phyloP scores from a whole-genome alignment of 768 basidiomycete species.

The Auricularia sp. region DNA sequence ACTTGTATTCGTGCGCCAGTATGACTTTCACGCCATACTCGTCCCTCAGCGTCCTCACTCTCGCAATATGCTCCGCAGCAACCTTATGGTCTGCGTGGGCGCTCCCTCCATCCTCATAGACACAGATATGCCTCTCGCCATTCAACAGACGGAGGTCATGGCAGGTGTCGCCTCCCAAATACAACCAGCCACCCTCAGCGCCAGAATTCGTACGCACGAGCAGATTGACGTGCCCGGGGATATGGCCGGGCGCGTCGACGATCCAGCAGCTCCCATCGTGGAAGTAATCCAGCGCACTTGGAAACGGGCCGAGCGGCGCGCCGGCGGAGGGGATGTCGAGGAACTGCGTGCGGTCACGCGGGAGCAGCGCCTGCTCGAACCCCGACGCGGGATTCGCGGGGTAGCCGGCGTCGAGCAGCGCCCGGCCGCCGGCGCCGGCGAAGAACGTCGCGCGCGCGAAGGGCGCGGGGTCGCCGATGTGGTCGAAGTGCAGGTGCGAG shows the following conservation, averaged over 20 bases:
- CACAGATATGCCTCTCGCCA: conserved; percentile 21
- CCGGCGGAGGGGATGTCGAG: conserved; percentile 22
- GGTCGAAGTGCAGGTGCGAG: conserved; percentile 12
- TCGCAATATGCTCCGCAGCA: not conserved
- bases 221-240: conserved; percentile 43
- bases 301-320: conserved; percentile 40
- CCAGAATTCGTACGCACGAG: conserved; percentile 34
- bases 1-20: not conserved
- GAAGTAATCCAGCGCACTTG: conserved; percentile 40
- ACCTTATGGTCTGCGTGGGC: not conserved
- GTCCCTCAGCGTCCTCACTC: not conserved
- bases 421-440: conserved; percentile 3
- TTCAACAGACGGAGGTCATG: conserved; percentile 45
- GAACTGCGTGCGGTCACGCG: conserved; percentile 29
- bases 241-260: conserved; percentile 47
- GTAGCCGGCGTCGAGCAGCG: conserved; percentile 3
- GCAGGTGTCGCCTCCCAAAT: conserved; percentile 44
- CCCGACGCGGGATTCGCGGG: conserved; percentile 2
- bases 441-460: conserved; percentile 10
- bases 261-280: conserved; percentile 51
- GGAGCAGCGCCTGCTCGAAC: conserved; percentile 22
- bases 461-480: conserved; percentile 7
- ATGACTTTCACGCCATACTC: not conserved
- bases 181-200: conserved; percentile 40
- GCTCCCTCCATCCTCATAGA: conserved; percentile 21